These are phyloP conservation scores for Penicillium desertorum DNA, from an alignment of 495 filamentous ascomycete species.

Conservation along the genomic window DNA sequence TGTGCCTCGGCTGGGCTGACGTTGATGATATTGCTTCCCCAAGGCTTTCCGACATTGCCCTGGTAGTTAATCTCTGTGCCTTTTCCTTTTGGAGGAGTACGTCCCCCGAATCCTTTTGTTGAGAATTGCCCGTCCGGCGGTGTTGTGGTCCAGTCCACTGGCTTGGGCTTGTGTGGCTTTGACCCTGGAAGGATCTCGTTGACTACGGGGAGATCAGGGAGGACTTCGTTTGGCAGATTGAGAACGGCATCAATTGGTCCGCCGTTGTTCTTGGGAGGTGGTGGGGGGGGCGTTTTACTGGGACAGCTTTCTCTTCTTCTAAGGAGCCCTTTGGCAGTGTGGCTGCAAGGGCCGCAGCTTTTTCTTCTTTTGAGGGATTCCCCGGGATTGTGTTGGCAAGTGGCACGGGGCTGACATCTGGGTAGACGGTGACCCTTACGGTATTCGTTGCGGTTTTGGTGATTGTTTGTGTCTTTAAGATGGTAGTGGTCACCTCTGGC, in stretches of 20 bases:
- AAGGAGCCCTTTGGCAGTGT: neutral
- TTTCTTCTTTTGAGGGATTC: neutral
- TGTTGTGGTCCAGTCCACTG: slow-evolving; percentile 29
- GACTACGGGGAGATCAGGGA: slow-evolving; percentile 15
- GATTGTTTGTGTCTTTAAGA: slow-evolving; percentile 19
- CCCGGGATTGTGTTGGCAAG: neutral
- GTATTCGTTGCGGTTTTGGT: slow-evolving; percentile 9
- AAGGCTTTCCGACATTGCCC: slow-evolving; percentile 53
- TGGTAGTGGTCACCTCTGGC: slow-evolving; percentile 16
- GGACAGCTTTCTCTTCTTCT: neutral
- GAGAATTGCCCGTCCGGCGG: slow-evolving; percentile 28
- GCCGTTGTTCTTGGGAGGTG: neutral
- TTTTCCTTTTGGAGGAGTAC: slow-evolving; percentile 24
- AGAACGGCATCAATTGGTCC: neutral
- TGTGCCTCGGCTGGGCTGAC: slow-evolving; percentile 36
- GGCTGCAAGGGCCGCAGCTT: neutral
- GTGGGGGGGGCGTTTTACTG: neutral
- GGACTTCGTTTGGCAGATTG: neutral
- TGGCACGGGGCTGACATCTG: neutral
- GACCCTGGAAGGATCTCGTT: slow-evolving; percentile 13
- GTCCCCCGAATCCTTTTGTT: slow-evolving; percentile 31
- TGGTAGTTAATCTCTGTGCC: slow-evolving; percentile 35
- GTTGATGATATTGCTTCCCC: slow-evolving; percentile 54
- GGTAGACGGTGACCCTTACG: neutral
- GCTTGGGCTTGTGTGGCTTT: neutral